Base-by-base conservation (phyloP, 805 yeast genomes). In the Cyberlindnera amylophila region DNA sequence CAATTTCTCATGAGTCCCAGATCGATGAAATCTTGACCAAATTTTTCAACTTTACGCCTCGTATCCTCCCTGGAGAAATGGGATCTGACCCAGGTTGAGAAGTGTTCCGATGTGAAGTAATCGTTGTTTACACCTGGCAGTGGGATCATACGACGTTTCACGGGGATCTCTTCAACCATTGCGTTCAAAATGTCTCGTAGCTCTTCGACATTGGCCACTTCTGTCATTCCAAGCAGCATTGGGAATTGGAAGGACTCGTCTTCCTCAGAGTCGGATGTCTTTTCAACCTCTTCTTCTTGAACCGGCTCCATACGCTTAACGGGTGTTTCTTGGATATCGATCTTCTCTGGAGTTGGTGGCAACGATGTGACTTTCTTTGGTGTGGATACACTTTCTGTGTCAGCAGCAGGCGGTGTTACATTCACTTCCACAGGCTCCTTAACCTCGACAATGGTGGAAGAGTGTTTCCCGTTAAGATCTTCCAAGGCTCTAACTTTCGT, bases 1-100 rank as follows among this genome's bases (percentile, higher is more conserved):
- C 60, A 61, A 16, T 54, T 54, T 11, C 44, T 42, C 8, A 65
- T 53, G n/a, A 63, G 31, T 0, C 55, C 55, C 4, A 53, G 19
- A 8, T 42, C 43, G 3, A 64, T 32, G 35, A 64, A 32, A 18
- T 47, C 48, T 41, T 65, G 68, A 1, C 69, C 69, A 21, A 65
- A 45, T 27, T 59, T 53, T 39, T 65, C 65, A n/a, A 60, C 30
- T 28, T 62, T 61, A 13, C 44, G 53, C 4, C 56, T 46, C 0
- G 69, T 49, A 36, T 62, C 66, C 27, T 63, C 47, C 17, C 50
- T 50, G 3, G 47, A 35, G 21, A 52, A 50, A 24, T 41, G 31
- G 11, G 36, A 33, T 34, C 44, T 59, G 10, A 65, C 44, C 46
- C 59, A 59, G 5, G 47, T 39, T 6, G 54, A 26, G 19, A 66